These are phyloP conservation scores for Phytophthora parvispora DNA, from an alignment of 352 stramenopile genomes.

Conservation along the genomic window DNA sequence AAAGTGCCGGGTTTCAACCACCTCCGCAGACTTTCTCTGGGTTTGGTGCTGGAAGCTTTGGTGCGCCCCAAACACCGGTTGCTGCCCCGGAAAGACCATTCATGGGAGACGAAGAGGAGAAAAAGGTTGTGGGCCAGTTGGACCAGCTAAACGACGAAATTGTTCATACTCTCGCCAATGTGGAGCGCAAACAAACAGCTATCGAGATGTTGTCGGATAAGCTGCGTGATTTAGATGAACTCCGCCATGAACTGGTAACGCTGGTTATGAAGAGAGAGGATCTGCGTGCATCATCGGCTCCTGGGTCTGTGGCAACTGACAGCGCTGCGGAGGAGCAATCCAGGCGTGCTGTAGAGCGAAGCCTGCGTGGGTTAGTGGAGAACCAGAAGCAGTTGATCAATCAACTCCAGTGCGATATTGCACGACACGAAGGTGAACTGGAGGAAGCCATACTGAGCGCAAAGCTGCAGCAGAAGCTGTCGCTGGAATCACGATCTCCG, in stretches of 20 bases:
- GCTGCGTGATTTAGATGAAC: constrained; percentile 75
- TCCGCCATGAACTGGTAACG: constrained; percentile 76
- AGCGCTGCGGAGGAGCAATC: constrained; percentile 43
- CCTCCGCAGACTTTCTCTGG: constrained; percentile 17
- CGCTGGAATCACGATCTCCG: constrained; percentile 34
- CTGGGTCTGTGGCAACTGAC: constrained; percentile 8
- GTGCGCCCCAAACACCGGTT: not conserved
- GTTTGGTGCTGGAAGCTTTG: constrained; percentile 29
- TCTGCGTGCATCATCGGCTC: constrained; percentile 41
- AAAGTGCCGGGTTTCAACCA: constrained; percentile 21
- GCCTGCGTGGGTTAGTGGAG: constrained; percentile 61
- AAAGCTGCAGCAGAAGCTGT: constrained; percentile 43
- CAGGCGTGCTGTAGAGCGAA: constrained; percentile 54
- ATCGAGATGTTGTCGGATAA: constrained; percentile 75
- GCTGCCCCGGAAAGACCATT: constrained; percentile 52
- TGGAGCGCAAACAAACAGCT: constrained; percentile 73
- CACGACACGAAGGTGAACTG: constrained; percentile 59
- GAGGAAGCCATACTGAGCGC: constrained; percentile 49
- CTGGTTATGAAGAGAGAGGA: constrained; percentile 77
- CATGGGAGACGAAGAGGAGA: constrained; percentile 68
- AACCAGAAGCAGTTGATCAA: constrained; percentile 65
- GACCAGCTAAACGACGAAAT: constrained; percentile 69
- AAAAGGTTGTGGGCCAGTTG: constrained; percentile 55
- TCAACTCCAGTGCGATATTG: constrained; percentile 65
- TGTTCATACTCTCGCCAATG: constrained; percentile 42